A percentile compares a stretch with the other conserved stretches of the same genome.
phyloP scores from a whole-genome alignment of 2,329 filamentous ascomycete species.

The Alternaria atra region DNA sequence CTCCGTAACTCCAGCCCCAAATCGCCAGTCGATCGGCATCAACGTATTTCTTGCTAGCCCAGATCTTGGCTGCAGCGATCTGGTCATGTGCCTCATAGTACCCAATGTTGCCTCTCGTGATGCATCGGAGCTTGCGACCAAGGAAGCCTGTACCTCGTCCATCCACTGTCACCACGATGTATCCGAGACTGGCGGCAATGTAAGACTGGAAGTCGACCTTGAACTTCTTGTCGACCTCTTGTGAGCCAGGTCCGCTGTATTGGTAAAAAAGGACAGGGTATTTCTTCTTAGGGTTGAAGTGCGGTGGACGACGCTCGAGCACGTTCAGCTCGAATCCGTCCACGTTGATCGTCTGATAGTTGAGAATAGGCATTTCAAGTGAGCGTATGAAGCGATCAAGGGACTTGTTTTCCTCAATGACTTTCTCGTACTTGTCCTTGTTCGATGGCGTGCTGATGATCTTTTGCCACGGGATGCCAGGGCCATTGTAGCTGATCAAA shows the following conservation, averaged over 20 bases:
- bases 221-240: slow-evolving; percentile 83
- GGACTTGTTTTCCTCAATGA: slow-evolving; percentile 79
- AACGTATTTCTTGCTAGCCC: slow-evolving; percentile 82
- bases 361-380: slow-evolving; percentile 82
- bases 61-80: slow-evolving; percentile 87
- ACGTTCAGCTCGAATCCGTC: slow-evolving; percentile 77
- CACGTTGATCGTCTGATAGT: slow-evolving; percentile 86
- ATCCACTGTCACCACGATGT: slow-evolving; percentile 94
- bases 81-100: slow-evolving; percentile 88
- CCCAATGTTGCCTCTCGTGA: slow-evolving; percentile 84
- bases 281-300: slow-evolving; percentile 83
- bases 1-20: slow-evolving; percentile 98
- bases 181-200: slow-evolving; percentile 83
- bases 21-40: slow-evolving; percentile 85
- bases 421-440: slow-evolving; percentile 68
- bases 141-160: slow-evolving; percentile 91
- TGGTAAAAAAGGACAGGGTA: slow-evolving; percentile 96
- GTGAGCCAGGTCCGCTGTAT: slow-evolving; percentile 94
- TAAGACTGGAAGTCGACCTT: slow-evolving; percentile 89
- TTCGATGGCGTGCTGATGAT: slow-evolving; percentile 84
- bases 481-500: slow-evolving; percentile 84
- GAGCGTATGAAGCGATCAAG: slow-evolving; percentile 75
- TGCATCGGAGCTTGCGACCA: slow-evolving; percentile 82
- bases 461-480: slow-evolving; percentile 88
- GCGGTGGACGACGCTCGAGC: slow-evolving; percentile 86